These are phyloP conservation scores for Huntiella omanensis DNA, from an alignment of 2,329 filamentous ascomycete species.

Conservation along the genomic window DNA sequence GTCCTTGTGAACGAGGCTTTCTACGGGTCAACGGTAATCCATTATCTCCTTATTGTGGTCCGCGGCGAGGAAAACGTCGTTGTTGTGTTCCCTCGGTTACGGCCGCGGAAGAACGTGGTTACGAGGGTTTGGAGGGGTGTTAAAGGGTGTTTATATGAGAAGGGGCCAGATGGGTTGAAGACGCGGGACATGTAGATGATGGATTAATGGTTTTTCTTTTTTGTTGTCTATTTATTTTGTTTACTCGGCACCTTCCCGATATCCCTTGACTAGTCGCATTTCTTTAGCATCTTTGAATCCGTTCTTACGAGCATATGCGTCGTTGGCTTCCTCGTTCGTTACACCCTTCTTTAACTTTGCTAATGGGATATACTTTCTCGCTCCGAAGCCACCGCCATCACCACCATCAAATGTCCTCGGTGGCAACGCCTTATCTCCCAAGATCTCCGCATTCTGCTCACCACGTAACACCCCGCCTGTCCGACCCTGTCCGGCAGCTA, in stretches of 20 bases:
- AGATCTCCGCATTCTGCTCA: neutral
- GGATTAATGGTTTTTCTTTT: neutral
- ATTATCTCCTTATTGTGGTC: constrained; percentile 78
- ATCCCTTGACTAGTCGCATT: constrained; percentile 20
- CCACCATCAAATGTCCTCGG: constrained; percentile 34
- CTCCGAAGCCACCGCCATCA: constrained; percentile 25
- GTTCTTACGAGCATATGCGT: constrained; percentile 41
- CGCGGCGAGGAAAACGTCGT: constrained; percentile 75
- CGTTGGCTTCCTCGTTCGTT: constrained; percentile 36
- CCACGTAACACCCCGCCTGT: constrained; percentile 5
- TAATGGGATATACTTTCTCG: constrained; percentile 30
- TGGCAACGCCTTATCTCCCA: constrained; percentile 3
- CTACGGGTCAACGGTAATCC: constrained; percentile 72
- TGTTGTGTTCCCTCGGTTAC: constrained; percentile 75
- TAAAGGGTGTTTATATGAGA: constrained; percentile 57
- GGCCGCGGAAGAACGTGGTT: constrained; percentile 56
- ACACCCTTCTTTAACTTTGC: constrained; percentile 31
- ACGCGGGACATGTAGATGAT: constrained; percentile 1
- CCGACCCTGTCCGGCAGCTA: constrained; percentile 27
- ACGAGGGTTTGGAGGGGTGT: constrained; percentile 83
- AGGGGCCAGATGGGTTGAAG: constrained; percentile 6
- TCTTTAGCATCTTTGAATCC: constrained; percentile 36
- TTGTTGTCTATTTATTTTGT: constrained; percentile 3
- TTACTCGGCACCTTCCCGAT: constrained; percentile 15
- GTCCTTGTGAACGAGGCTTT: constrained; percentile 93